Evolutionary conservation across 805 yeast species (phyloP), one percentile per base, ranked within the genome.

Genomic region (Ogataea henricii): DNA sequence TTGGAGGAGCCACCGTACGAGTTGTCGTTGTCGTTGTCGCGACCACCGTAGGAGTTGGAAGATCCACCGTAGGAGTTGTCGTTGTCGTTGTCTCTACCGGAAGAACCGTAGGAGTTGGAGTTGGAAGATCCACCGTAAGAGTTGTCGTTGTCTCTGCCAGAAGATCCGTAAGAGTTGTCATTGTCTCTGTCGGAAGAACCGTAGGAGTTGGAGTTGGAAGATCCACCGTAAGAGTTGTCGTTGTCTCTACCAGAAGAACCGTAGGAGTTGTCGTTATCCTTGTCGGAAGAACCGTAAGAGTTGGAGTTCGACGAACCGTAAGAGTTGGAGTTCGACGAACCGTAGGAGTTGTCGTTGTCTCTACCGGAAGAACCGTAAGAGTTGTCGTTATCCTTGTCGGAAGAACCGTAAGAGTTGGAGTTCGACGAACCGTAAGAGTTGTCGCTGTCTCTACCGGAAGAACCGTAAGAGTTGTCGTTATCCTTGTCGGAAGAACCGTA

Each of bases 331-430:
- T n/a, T n/a, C n/a, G 62, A 52, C 46, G 64, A 60, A 35, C 61
- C 53, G 55, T 62, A 56, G 29, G 56, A 45, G 52, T 59, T 55
- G 64, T 59, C 62, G 57, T 63, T 53, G 48, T 26, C 32, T n/a
- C 47, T 49, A 22, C 69, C 68, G 58, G 62, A 63, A 10, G 69
- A 64, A 54, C 69, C 68, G 58, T n/a, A n/a, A n/a, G n/a, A n/a
- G n/a, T n/a, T n/a, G n/a, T n/a, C n/a, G n/a, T n/a, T n/a, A n/a
- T n/a, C n/a, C n/a, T n/a, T n/a, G n/a, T n/a, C n/a, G n/a, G n/a
- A n/a, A n/a, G n/a, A n/a, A n/a, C n/a, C n/a, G n/a, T 63, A 63
- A 10, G 69, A 64, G 54, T 64, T 59, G 47, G 51, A 49, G 49
- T 63, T 62, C 56, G 59, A 53, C 57, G 59, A 53, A 40, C 69